Base-by-base conservation (phyloP, 1,284 basidiomycete species). In the Pseudozyma flocculosa region DNA sequence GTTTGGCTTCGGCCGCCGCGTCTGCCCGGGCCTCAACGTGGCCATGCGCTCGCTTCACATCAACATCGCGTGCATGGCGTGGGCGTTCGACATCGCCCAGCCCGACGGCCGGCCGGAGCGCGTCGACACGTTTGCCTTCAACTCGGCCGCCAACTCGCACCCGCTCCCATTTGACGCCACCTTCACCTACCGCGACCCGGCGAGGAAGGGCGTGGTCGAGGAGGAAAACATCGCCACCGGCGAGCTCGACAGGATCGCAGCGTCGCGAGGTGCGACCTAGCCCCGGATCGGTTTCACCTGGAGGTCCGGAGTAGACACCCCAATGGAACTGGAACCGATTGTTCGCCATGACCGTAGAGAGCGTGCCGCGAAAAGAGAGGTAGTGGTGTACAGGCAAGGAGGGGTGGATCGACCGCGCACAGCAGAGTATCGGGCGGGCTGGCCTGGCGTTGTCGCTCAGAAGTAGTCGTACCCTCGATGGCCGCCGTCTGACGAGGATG, bases 11-110 rank as follows among this genome's bases (percentile, higher is more conserved):
- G 75, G 75, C 7, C 50, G 75, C n/a, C 55, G 72, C 13, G 54
- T 78, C 21, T 79, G 78, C 39, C 73, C 78, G n/a, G 80, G 79
- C 5, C 56, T 74, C 29, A 73, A 80, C 38, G 66, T 80, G 4
- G 80, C 79, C 18, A 73, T 75, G 46, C 65, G 77, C 32, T 73
- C 71, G 3, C 55, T 80, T 22, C 68, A 72, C 44, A 79, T 80
- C 59, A 76, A 73, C 40, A 49, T 70, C 1, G 78, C 79, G 0
- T 57, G 61, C 36, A 48, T 79, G 23, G 67, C 79, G 1, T 80
- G 79, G 79, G 68, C 76, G 10, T 75, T 77, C 48, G 48, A 75
- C 26, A 70, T 80, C 21, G 24, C 14, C 7, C 34, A 45, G 18
- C 58, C 62, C 0, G 23, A 24, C 3, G 51, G 48, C 3, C 21